Evolutionary conservation across 768 basidiomycete species (phyloP).

Genomic region (Phaffia australis): DNA sequence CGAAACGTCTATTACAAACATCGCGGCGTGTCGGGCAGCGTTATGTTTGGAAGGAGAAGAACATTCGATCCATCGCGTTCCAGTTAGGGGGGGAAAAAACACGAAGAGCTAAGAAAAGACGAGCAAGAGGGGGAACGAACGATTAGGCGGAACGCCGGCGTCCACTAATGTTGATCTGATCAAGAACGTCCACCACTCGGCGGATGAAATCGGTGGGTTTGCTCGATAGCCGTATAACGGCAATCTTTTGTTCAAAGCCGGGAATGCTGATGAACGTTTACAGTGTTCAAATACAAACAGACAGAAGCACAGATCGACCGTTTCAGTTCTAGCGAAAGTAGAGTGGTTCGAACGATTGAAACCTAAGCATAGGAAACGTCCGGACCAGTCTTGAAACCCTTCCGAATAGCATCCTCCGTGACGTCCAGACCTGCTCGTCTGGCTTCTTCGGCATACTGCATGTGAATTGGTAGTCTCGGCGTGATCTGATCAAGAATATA

Average conservation of each 20-base stretch:
- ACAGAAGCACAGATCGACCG: neutral
- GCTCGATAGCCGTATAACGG: conserved; percentile 11
- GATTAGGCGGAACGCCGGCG: neutral
- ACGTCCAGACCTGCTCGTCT: conserved; percentile 11
- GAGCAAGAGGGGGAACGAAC: neutral
- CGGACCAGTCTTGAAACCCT: conserved; percentile 19
- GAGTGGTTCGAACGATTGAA: neutral
- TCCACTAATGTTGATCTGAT: conserved; percentile 15
- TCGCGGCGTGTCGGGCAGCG: neutral
- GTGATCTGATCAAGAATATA: conserved; percentile 12
- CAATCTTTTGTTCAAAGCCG: neutral
- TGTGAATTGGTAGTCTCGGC: conserved; percentile 15
- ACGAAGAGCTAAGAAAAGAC: no score
- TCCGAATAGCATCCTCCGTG: conserved; percentile 7
- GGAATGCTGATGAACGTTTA: neutral
- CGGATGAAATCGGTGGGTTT: conserved; percentile 6
- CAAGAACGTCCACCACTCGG: conserved; percentile 19
- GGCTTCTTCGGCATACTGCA: conserved; percentile 23
- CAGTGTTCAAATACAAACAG: no score
- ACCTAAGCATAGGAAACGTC: neutral
- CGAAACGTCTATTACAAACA: neutral
- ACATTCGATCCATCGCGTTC: no score
- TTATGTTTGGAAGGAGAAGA: no score
- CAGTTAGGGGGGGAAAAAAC: no score
- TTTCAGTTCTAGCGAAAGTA: neutral